Base-by-base conservation (phyloP, 169 alveolate species). In the Plasmodium inui region DNA sequence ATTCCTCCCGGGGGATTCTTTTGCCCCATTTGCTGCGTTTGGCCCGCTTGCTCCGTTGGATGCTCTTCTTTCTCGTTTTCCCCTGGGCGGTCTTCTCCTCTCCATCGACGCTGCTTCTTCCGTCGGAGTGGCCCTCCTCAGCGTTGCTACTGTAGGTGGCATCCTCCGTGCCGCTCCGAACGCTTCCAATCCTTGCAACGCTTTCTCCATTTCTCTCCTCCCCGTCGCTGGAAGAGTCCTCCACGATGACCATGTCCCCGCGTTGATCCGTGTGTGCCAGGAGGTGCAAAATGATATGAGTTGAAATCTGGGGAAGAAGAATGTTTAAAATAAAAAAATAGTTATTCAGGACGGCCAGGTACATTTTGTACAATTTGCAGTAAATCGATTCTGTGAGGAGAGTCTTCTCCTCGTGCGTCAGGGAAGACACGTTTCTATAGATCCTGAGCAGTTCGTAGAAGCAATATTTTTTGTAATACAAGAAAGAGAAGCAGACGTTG, bases 391-490 rank as follows among this genome's bases (percentile, higher is more conserved):
- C 93, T 10, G 82, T 57, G 17, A 88, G 72, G 28, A 88, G 72
- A 9, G 30, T 57, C 82, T 88, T 88, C 19, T 88, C 88, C 44
- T 67, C 93, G 17, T 76, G 57, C 7, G 67, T 88, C n/a, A 88
- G 53, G 32, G 70, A 78, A 2, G 83, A 57, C 22, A 55, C 39
- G 30, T 61, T 88, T 39, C 74, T 50, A 50, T 88, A 88, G 55
- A 88, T 88, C 46, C 93, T 88, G n/a, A 88, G 70, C n/a, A 88
- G 32, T 37, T 88, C 93, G 46, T 53, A 88, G 71, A 88, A 88
- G 82, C 89, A 88, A 78, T 88, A 78, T 78, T 88, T 88, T 55
- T 88, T 88, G 55, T 88, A 88, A 78, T 88, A 88, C 82, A 88
- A 78, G 46, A 88, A 88, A n/a, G 93, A 88, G 74, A 88, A 88